A percentile compares a stretch with the other conserved stretches of the same genome.
These are phyloP conservation scores for Exophiala dermatitidis DNA, from an alignment of 2,329 filamentous ascomycete species.

Conservation along the genomic window DNA sequence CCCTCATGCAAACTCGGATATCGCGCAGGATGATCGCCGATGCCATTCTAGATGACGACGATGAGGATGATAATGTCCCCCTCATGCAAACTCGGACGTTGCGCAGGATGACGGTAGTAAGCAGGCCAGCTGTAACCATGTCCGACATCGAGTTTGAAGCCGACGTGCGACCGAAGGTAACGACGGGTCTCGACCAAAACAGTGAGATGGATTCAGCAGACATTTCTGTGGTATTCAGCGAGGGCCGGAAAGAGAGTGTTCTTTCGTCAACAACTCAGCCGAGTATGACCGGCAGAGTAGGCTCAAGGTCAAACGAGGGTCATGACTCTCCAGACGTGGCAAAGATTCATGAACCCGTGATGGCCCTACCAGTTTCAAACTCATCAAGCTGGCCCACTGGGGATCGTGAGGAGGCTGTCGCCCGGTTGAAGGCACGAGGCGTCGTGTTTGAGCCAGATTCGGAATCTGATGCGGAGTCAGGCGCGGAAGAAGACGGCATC, in stretches of 20 bases:
- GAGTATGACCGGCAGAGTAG: neutral
- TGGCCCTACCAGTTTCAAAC: no score
- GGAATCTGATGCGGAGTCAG: conserved; percentile 17
- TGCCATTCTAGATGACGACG: neutral
- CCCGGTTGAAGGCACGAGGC: conserved; percentile 11
- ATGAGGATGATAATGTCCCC: neutral
- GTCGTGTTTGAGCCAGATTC: conserved; percentile 16
- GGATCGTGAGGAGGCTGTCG: conserved; percentile 10
- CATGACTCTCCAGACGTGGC: neutral
- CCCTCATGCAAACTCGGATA: neutral
- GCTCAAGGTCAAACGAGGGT: neutral
- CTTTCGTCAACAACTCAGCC: neutral
- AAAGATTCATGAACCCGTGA: neutral
- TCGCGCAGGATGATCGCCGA: neutral
- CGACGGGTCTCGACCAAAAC: neutral
- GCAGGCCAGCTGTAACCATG: neutral
- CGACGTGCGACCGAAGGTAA: neutral
- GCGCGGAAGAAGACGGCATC: neutral
- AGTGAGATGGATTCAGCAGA: neutral
- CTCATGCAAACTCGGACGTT: neutral
- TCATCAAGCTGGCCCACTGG: neutral
- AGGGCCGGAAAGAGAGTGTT: neutral
- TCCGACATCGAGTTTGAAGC: neutral
- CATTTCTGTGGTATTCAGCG: neutral
- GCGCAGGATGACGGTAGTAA: neutral